phyloP scores from a whole-genome alignment of 257 asterid genomes.

The Voacanga thouarsii region DNA sequence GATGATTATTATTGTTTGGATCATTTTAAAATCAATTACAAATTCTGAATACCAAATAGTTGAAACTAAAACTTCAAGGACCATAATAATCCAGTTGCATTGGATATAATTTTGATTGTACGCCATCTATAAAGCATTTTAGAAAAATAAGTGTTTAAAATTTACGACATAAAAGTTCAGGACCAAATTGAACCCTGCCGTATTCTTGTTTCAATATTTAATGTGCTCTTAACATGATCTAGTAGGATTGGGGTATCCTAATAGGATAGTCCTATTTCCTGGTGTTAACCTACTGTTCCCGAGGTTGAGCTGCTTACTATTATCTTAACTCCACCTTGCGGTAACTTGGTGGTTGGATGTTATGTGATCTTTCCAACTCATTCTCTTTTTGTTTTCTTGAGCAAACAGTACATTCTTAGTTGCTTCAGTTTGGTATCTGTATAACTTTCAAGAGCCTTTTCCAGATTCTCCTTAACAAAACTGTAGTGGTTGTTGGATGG shows the following conservation, averaged over 20 bases:
- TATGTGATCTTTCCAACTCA: neutral
- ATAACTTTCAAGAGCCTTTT: too few species aligned
- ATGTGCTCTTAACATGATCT: neutral
- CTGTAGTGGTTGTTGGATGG: neutral
- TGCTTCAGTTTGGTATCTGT: neutral
- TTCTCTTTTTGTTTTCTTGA: neutral
- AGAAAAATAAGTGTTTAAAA: neutral
- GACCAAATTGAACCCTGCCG: neutral
- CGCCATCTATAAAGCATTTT: neutral
- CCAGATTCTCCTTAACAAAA: neutral
- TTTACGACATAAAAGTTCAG: neutral
- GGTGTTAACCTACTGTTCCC: neutral
- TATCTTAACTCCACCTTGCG: neutral
- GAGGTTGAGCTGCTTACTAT: neutral
- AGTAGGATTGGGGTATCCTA: neutral
- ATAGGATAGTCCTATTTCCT: neutral
- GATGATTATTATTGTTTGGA: neutral
- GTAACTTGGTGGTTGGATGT: neutral
- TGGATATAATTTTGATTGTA: neutral
- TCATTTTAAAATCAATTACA: neutral
- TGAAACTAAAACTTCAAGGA: neutral
- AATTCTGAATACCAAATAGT: neutral
- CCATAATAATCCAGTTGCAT: neutral
- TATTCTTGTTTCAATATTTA: neutral
- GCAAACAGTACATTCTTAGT: neutral